Base-by-base conservation (phyloP, 306 rosid species). In the Rosa persica region DNA sequence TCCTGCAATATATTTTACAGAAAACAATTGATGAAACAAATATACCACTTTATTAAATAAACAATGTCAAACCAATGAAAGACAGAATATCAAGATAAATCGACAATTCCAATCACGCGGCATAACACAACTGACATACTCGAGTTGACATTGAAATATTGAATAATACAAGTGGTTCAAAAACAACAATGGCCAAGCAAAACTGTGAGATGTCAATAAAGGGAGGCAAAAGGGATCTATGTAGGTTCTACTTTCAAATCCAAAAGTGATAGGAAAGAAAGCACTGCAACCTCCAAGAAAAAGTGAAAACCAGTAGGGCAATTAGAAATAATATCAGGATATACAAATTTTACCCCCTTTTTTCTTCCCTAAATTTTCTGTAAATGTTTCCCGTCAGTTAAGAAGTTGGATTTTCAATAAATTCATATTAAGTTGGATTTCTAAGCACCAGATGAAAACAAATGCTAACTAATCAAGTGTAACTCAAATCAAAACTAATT, bases 1-100 rank as follows among this genome's bases (percentile, higher is more conserved):
- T 88, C 90, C 99, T 93, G 92, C 83, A 76, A 60, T 81, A 52
- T 42, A 81, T 58, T 73, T 73, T 46, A 81, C 48, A 80, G 70
- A 16, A 70, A 22, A 75, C 48, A 38, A 30, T 40, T 25, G 19
- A 16, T 38, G 38, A 5, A 47, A 48, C 70, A 22, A 60, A 77
- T 13, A 16, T n/a, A 43, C 20, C 20, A 75, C 38, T 44, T 44
- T 17, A 75, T 46, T 27, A 40, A 74, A 54, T 39, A 54, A 73
- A 49, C 12, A 34, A 10, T 8, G 25, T 36, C 25, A 52, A 51
- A n/a, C 54, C 8, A 38, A 8, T 0, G 27, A 5, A 4, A 19
- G 57, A 75, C 39, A 57, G 23, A 74, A 43, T 17, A 27, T 61
- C 39, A 5, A 13, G 0, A 5, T 3, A 44, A 44, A 17, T 46